Evolutionary conservation across 352 stramenopile genomes (phyloP), one percentile per base, ranked within the genome.

Genomic region (Phytophthora aleatoria): DNA sequence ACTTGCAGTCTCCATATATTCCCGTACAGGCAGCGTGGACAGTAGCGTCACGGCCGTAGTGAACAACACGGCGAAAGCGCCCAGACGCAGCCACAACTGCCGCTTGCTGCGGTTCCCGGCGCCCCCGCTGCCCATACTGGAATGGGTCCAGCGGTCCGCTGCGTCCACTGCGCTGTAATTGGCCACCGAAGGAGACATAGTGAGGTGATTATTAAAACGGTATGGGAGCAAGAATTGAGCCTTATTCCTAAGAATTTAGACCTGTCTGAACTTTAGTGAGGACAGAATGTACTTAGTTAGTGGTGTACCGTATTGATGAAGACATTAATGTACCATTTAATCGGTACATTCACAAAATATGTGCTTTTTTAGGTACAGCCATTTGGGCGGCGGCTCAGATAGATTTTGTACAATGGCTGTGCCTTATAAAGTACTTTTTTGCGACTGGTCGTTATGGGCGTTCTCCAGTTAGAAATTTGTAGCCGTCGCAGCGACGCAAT

Each of bases 1-100:
- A 15, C 73, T 71, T 8, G 69, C 71, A 3, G 58, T 28, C 42
- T 81, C 67, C 20, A 90, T 52, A 39, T 79, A 83, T 13, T 61
- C 45, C 48, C 78, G 78, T 45, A 91, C 47, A 9, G 78, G 84
- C n/a, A 91, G 64, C 50, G 71, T 24, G 0, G 78, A 67, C 42
- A 90, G 48, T 41, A 81, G 5, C 35, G 71, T 45, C 26, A 68
- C 36, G 7, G 55, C 41, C 1, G 30, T 43, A 12, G 20, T 42
- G 10, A 79, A 5, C 5, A 79, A 10, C 5, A 73, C 15, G 2
- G 41, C 26, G 2, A 73, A 66, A 9, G 30, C 48, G 7, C 24
- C 57, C 10, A 82, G 9, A 58, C 70, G 70, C 12, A 79, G 48
- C 63, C 71, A 75, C 41, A 73, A 36, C 24, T 60, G 65, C 26